Percentiles rank a stretch among this genome's conserved stretches.
Evolutionary conservation across 805 yeast species (phyloP).

Genomic region (Lachancea mirantina): DNA sequence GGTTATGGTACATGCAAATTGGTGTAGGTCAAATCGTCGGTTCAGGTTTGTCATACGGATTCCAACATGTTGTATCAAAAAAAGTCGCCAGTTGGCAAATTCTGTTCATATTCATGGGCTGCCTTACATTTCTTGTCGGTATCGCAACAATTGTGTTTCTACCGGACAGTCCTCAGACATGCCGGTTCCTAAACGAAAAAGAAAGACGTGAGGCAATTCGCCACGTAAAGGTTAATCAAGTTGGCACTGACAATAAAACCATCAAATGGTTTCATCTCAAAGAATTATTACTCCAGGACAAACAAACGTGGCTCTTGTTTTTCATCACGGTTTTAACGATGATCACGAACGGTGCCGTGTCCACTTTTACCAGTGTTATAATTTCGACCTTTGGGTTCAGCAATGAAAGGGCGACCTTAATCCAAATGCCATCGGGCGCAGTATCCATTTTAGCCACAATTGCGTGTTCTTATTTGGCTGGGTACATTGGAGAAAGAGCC

Average conservation of each 20-base stretch:
- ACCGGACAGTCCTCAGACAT: constrained; percentile 34
- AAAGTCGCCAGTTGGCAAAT: constrained; percentile 38
- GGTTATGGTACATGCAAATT: constrained; percentile 23
- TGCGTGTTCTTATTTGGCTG: neutral
- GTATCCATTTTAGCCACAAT: constrained; percentile 24
- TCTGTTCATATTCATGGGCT: constrained; percentile 38
- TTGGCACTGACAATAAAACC: constrained; percentile 41
- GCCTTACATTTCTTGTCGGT: constrained; percentile 35
- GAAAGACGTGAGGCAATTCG: constrained; percentile 39
- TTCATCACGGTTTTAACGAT: constrained; percentile 38
- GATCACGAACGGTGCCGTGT: constrained; percentile 44
- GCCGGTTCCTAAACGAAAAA: constrained; percentile 31
- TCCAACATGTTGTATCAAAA: constrained; percentile 32
- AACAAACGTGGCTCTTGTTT: constrained; percentile 44
- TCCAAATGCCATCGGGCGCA: constrained; percentile 41
- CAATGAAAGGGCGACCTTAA: constrained; percentile 36
- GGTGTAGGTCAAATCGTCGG: constrained; percentile 29
- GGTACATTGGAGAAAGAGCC: neutral
- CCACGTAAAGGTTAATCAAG: constrained; percentile 38
- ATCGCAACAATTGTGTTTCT: constrained; percentile 26
- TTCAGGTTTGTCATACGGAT: constrained; percentile 29
- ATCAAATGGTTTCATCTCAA: constrained; percentile 36
- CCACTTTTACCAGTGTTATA: constrained; percentile 31
- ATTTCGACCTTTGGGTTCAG: constrained; percentile 43
- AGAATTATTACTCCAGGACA: constrained; percentile 40